Conservation (phyloP, 2,329 filamentous ascomycete genomes). For the Coniochaeta ligniaria region DNA sequence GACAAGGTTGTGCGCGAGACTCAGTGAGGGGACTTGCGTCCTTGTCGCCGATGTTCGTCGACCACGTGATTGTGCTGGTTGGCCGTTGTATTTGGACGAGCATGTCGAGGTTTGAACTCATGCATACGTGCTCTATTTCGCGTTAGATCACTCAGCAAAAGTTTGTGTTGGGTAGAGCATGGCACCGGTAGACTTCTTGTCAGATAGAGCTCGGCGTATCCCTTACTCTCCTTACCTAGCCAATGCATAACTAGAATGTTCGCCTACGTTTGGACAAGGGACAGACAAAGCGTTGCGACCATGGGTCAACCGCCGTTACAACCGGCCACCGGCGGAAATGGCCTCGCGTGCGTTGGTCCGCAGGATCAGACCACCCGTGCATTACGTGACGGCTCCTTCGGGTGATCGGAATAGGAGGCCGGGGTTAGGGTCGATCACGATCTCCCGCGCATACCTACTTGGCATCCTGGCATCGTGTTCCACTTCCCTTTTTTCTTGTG, state of each 20-base stretch:
- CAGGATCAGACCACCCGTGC: no score
- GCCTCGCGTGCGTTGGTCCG: no score
- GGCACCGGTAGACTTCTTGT: neutral
- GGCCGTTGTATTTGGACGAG: neutral
- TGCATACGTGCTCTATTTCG: no score
- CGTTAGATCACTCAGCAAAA: neutral
- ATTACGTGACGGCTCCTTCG: no score
- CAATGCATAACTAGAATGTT: neutral
- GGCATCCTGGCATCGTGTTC: no score
- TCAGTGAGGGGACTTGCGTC: conserved; percentile 8
- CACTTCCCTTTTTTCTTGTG: neutral
- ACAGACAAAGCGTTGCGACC: neutral
- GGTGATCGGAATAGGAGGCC: neutral
- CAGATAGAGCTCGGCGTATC: neutral
- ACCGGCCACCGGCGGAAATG: no score
- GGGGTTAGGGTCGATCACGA: neutral
- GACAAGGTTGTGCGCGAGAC: conserved; percentile 69
- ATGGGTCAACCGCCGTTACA: no score
- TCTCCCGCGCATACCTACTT: no score
- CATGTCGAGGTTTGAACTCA: neutral
- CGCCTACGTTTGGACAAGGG: neutral
- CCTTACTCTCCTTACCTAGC: neutral
- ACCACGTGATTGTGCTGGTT: neutral
- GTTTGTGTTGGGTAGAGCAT: neutral
- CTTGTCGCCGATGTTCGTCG: neutral